Percentiles rank a stretch among this genome's conserved stretches.
Conservation (phyloP, 2,329 filamentous ascomycete genomes). For the Sporothrix globosa region DNA sequence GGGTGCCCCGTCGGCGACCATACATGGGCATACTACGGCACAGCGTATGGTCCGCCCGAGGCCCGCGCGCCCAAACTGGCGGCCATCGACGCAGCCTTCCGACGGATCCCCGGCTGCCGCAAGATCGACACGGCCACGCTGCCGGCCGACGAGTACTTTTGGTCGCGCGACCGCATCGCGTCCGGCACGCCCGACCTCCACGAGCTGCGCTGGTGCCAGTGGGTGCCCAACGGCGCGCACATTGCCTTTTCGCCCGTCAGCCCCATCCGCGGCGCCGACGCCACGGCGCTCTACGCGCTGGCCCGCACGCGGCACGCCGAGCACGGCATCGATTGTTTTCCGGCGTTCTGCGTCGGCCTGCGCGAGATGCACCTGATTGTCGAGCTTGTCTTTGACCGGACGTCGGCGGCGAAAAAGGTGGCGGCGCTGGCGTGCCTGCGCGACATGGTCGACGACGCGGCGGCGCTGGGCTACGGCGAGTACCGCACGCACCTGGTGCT, state of each 20-base stretch:
- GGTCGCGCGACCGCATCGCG: constrained; percentile 43
- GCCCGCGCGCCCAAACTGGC: constrained; percentile 44
- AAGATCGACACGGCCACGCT: constrained; percentile 47
- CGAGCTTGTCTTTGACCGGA: constrained; percentile 50
- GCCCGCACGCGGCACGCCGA: constrained; percentile 45
- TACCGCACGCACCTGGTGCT: constrained; percentile 48
- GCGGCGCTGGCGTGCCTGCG: constrained; percentile 43
- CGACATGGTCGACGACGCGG: constrained; percentile 43
- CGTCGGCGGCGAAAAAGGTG: constrained; percentile 40
- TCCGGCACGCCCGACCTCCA: constrained; percentile 44
- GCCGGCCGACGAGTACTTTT: constrained; percentile 45
- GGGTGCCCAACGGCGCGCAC: constrained; percentile 55
- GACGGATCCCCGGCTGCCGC: constrained; percentile 41
- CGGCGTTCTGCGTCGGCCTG: constrained; percentile 54
- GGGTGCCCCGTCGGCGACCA: constrained; percentile 47
- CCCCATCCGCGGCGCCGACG: constrained; percentile 53
- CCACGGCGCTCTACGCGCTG: constrained; percentile 49
- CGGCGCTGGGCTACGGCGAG: constrained; percentile 45
- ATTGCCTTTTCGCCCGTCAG: constrained; percentile 58
- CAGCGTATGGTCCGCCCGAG: constrained; percentile 45
- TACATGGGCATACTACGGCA: constrained; percentile 56
- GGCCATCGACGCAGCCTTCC: constrained; percentile 42
- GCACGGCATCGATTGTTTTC: constrained; percentile 55
- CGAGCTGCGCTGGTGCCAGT: constrained; percentile 51
- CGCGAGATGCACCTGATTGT: constrained; percentile 61